Evolutionary conservation across 257 asterid genomes (phyloP), one percentile per base, ranked within the genome.

Genomic region (Solanum etuberosum): DNA sequence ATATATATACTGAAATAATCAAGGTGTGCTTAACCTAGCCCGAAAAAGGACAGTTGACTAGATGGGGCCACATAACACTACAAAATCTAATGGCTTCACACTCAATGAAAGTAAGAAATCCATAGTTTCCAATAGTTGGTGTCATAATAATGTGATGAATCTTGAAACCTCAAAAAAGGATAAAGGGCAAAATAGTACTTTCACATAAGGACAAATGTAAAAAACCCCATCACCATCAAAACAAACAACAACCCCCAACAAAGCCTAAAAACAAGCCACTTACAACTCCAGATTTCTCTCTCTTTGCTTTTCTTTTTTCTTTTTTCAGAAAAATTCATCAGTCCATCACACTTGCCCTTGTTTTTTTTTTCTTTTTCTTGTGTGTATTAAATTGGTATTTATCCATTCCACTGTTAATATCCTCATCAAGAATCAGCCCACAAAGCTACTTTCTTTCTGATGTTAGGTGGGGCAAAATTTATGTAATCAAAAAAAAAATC

Each of bases 391-490:
- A 67, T 78, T 42, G n/a, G 11, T 77, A 76, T 42, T 80, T 80
- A 80, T 80, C 42, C 27, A 46, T 29, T 18, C 25, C 29, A 3
- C 67, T 80, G 68, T 48, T 46, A 20, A 68, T 29, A 18, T 48
- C 68, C 65, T 29, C 43, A 46, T 51, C 68, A 80, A 42, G 63
- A 42, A 42, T 78, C 84, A 43, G 16, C 25, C 25, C 9, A 87
- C 81, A 37, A 87, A 54, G 73, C 81, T 72, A 72, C 15, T 72
- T 72, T 9, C 46, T 34, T 61, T 73, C 48, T 65, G 61, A 90
- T 93, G 92, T 92, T 21, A 85, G 89, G 90, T 84, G 88, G 93
- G 89, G 93, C 91, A 88, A 87, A 89, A 87, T 87, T 88, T 85
- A 35, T 81, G 85, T 72, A 83, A 85, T 20, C 25, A 86, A 86